Evolutionary conservation across 169 alveolate species (phyloP), one percentile per base, ranked within the genome.

Genomic region (Babesia gibsoni): DNA sequence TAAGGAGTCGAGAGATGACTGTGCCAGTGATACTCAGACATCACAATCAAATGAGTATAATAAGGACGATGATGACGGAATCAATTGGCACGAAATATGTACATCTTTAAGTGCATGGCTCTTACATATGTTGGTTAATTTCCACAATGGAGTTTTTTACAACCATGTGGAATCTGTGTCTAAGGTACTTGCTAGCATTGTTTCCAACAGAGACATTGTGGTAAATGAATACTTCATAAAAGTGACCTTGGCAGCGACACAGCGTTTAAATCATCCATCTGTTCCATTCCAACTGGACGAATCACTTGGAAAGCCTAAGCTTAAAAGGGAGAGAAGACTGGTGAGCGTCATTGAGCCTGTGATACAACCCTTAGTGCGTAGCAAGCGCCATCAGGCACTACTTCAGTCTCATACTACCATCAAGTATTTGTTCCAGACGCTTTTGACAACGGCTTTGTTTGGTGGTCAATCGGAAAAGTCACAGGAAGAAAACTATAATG

Each of bases 91-190:
- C 2, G 82, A 70, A 2, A 10, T 70, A 1, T 27, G 67, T 16
- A 25, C 64, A 7, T 45, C 52, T 32, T 43, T 77, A 23, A 35
- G 85, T 39, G 75, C 68, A n/a, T 77, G 85, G 85, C 33, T 77
- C 36, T 22, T 77, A 36, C 85, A 77, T 20, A n/a, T 77, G 67
- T 50, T 77, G 39, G 39, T 77, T 1, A 54, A 77, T 52, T 65
- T 77, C 53, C 81, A 77, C 5, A 77, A 67, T 30, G 39, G 53
- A 43, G 36, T 65, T 16, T 67, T 77, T 37, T 41, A 52, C 41
- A 50, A 25, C 70, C 75, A 77, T 41, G 25, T 66, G 1, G 85
- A 77, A 20, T 74, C 85, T 25, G 46, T 41, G 7, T 72, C 41
- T 3, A 67, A 77, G 81, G 65, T 66, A 29, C 12, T 77, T 18